phyloP scores from a whole-genome alignment of 1,284 basidiomycete genomes.

The Abortiporus biennis region DNA sequence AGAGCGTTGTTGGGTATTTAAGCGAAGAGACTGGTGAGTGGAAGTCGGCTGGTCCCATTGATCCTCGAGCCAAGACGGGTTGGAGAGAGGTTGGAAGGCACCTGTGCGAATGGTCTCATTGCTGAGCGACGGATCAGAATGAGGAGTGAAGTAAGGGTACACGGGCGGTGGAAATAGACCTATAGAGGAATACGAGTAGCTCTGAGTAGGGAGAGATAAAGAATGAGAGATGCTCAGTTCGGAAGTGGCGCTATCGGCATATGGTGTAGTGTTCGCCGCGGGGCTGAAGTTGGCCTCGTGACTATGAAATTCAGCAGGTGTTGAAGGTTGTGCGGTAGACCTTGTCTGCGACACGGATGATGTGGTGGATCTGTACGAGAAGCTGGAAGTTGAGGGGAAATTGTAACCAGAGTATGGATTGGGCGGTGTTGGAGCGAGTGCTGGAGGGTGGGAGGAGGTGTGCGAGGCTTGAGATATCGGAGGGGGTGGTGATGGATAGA shows the following conservation, averaged over 20 bases:
- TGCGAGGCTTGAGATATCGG: too few relatives aligned
- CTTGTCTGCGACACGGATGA: too few relatives aligned
- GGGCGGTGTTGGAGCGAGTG: slow-evolving; percentile 10
- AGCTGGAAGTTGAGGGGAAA: slow-evolving; percentile 14
- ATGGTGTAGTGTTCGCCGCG: not conserved
- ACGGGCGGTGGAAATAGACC: slow-evolving; percentile 9
- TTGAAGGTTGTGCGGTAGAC: too few relatives aligned
- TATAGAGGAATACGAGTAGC: slow-evolving; percentile 17
- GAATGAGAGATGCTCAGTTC: slow-evolving; percentile 5
- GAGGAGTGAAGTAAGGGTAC: slow-evolving; percentile 12
- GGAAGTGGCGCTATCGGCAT: not conserved
- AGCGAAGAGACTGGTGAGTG: too few relatives aligned
- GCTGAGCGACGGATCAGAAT: slow-evolving; percentile 3
- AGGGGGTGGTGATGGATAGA: too few relatives aligned
- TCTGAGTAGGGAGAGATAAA: slow-evolving; percentile 10
- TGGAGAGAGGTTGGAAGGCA: too few relatives aligned
- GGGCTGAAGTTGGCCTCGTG: slow-evolving; percentile 1
- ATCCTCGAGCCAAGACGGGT: too few relatives aligned
- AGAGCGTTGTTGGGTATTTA: too few relatives aligned
- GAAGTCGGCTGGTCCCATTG: too few relatives aligned
- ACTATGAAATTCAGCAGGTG: not conserved
- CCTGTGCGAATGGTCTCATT: too few relatives aligned
- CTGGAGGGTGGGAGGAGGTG: too few relatives aligned
- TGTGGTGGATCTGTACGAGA: slow-evolving; percentile 20
- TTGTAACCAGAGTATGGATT: slow-evolving; percentile 9